phyloP scores from a whole-genome alignment of 2,329 filamentous ascomycete genomes.

The Phaeosphaeriaceae sp. region DNA sequence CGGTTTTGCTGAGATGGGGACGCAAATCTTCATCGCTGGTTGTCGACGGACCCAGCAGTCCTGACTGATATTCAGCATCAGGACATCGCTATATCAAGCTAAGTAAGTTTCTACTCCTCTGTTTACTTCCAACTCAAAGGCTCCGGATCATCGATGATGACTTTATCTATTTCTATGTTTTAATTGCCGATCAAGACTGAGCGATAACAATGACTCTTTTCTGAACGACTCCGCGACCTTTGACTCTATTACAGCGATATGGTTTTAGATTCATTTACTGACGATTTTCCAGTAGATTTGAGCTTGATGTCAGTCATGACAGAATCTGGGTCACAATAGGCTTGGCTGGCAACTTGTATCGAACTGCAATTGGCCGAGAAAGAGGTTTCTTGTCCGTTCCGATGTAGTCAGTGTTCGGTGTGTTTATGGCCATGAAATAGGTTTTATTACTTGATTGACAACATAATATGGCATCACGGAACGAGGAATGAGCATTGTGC shows the following conservation, averaged over 20 bases:
- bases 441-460: no score
- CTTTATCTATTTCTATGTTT: not conserved
- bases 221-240: not conserved
- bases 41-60: no score
- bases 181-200: conserved; percentile 2
- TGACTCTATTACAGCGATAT: not conserved
- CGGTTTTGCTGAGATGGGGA: no score
- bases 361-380: no score
- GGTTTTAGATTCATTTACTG: not conserved
- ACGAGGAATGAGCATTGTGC: no score
- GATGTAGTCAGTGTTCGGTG: no score
- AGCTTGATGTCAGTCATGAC: not conserved
- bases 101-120: not conserved
- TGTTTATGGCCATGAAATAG: no score
- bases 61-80: not conserved
- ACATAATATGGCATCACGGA: no score
- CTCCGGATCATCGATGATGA: not conserved
- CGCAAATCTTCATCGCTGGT: no score
- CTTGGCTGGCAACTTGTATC: no score
- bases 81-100: not conserved
- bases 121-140: not conserved
- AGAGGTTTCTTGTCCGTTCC: no score
- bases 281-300: not conserved
- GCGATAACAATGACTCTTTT: conserved; percentile 1
- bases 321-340: no score